Percentiles rank a stretch among this genome's conserved stretches.
Evolutionary conservation across 257 asterid genomes (phyloP).

Genomic region (Scutellaria baicalensis): DNA sequence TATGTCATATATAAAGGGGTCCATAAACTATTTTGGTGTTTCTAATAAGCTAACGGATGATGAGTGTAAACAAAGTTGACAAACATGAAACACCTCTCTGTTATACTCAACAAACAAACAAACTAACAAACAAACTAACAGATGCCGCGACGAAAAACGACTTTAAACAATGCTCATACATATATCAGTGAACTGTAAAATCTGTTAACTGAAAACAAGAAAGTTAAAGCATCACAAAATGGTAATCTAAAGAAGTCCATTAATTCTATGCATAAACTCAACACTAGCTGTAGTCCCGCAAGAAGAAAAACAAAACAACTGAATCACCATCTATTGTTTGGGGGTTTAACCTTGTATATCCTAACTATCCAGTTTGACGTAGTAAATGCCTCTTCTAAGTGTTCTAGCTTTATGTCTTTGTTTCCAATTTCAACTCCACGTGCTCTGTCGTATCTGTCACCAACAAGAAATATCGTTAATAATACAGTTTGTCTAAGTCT

Average conservation of each 20-base stretch:
- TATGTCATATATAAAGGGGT: no score
- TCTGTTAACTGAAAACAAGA: neutral
- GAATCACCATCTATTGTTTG: slow-evolving; percentile 79
- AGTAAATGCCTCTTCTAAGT: slow-evolving; percentile 94
- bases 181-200: neutral
- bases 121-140: no score
- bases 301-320: neutral
- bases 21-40: no score
- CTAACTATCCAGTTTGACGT: slow-evolving; percentile 97
- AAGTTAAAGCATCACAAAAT: neutral
- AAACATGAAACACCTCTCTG: no score
- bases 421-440: slow-evolving; percentile 98
- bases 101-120: no score
- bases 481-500: no score
- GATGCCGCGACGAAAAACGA: no score
- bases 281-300: slow-evolving; percentile 21
- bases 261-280: slow-evolving; percentile 29
- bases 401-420: slow-evolving; percentile 82
- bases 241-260: slow-evolving; percentile 14
- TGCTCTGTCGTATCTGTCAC: slow-evolving; percentile 83
- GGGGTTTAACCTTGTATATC: slow-evolving; percentile 92
- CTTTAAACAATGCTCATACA: no score
- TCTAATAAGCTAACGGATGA: no score
- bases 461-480: neutral
- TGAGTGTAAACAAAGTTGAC: no score